phyloP scores from a whole-genome alignment of 768 basidiomycete genomes.

The Boletales sp. region DNA sequence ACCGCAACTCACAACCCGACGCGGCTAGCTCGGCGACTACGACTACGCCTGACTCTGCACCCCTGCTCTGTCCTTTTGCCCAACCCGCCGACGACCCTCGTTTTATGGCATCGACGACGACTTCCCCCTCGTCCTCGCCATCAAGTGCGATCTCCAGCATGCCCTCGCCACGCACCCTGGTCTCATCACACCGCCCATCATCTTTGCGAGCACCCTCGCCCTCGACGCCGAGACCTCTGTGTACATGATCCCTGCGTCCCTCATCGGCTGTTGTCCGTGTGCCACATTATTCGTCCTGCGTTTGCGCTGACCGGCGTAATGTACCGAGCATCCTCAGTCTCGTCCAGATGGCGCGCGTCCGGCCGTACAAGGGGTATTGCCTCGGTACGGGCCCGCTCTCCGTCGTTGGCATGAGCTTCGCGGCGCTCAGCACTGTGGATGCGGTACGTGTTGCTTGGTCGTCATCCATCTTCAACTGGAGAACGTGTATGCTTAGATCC shows the following conservation, averaged over 20 bases:
- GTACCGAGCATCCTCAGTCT: constrained; percentile 65
- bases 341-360: constrained; percentile 73
- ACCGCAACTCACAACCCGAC: constrained; percentile 42
- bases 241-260: too few relatives aligned
- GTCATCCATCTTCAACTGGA: neutral
- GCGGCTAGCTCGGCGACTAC: constrained; percentile 85
- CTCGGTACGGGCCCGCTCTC: constrained; percentile 79
- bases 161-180: constrained; percentile 82
- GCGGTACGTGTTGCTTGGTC: constrained; percentile 40
- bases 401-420: constrained; percentile 80
- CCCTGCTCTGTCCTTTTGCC: constrained; percentile 64
- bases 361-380: constrained; percentile 58
- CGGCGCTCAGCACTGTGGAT: constrained; percentile 71
- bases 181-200: constrained; percentile 80
- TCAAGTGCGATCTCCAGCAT: constrained; percentile 71
- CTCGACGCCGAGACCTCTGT: too few relatives aligned
- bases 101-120: constrained; percentile 75
- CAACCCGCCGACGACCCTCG: constrained; percentile 59
- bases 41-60: constrained; percentile 74
- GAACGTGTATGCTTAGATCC: constrained; percentile 44
- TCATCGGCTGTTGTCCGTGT: constrained; percentile 65
- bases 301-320: too few relatives aligned
- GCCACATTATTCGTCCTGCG: neutral
- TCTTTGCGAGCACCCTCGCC: too few relatives aligned
- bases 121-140: constrained; percentile 68